Percentiles rank a stretch among this genome's conserved stretches.
phyloP scores from a whole-genome alignment of 225 moss, liverwort and hornwort genomes.

The Pleurozium schreberi region DNA sequence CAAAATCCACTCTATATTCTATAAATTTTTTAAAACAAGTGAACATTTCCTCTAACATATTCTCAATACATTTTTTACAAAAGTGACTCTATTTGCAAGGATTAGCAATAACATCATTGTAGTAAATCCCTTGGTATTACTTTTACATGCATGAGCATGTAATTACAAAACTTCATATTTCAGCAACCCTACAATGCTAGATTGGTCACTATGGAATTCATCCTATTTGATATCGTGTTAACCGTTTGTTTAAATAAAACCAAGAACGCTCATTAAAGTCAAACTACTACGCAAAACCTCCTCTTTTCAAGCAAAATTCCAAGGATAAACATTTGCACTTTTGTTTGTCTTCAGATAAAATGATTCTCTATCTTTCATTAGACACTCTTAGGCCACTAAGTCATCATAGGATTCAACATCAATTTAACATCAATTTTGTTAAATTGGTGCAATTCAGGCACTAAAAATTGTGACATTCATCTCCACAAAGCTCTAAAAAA shows the following conservation, averaged over 20 bases:
- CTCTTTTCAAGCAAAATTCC: neutral
- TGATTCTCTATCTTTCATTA: rapidly evolving
- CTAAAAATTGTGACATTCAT: neutral
- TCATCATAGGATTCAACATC: too few species aligned
- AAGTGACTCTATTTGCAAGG: neutral
- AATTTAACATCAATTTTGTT: neutral
- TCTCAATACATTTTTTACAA: neutral
- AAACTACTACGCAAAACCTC: neutral
- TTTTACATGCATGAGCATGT: neutral
- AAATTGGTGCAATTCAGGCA: neutral
- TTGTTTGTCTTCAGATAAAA: rapidly evolving
- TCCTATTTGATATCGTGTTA: rapidly evolving
- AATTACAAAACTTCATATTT: neutral
- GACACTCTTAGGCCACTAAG: too few species aligned
- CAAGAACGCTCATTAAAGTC: too few species aligned
- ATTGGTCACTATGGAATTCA: neutral
- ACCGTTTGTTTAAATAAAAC: neutral
- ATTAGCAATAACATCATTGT: neutral
- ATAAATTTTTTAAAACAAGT: too few species aligned
- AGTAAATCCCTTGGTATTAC: too few species aligned
- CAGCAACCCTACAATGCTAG: rapidly evolving
- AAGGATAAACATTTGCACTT: neutral
- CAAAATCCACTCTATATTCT: neutral
- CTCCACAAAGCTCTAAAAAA: neutral
- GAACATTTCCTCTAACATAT: neutral